phyloP scores from a whole-genome alignment of 2,329 filamentous ascomycete genomes.

The Clarireedia homoeocarpa region DNA sequence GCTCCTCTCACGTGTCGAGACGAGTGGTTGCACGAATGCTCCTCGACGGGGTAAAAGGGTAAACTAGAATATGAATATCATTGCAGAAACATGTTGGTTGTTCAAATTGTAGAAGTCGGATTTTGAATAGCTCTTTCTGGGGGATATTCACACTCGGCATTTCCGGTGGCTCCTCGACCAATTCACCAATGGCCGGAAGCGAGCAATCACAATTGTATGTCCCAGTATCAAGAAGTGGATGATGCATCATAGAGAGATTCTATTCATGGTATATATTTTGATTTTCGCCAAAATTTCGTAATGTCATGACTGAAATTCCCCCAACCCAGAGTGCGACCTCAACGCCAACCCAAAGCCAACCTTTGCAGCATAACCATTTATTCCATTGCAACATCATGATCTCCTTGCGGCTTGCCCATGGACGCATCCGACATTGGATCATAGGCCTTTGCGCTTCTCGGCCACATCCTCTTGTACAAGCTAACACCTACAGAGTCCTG shows the following conservation, averaged over 20 bases:
- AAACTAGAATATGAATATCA: no score
- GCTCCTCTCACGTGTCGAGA: conserved; percentile 3
- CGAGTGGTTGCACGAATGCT: not conserved
- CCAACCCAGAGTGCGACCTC: not conserved
- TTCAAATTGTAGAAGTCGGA: no score
- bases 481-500: conserved; percentile 91
- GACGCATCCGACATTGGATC: not conserved
- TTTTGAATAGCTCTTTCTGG: no score
- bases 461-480: conserved; percentile 79
- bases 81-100: no score
- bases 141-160: no score
- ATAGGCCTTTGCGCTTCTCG: conserved; percentile 50
- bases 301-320: conserved; percentile 2
- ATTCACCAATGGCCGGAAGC: not conserved
- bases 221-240: not conserved
- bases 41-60: no score
- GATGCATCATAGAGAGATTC: not conserved
- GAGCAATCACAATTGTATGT: no score
- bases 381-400: conserved; percentile 4
- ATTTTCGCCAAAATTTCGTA: not conserved
- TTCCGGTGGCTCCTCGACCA: not conserved
- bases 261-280: not conserved
- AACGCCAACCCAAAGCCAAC: not conserved
- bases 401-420: not conserved
- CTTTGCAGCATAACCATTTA: not conserved